These are phyloP conservation scores for Yamadazyma songkhlaensis DNA, from an alignment of 1,139 yeast species.

Conservation along the genomic window DNA sequence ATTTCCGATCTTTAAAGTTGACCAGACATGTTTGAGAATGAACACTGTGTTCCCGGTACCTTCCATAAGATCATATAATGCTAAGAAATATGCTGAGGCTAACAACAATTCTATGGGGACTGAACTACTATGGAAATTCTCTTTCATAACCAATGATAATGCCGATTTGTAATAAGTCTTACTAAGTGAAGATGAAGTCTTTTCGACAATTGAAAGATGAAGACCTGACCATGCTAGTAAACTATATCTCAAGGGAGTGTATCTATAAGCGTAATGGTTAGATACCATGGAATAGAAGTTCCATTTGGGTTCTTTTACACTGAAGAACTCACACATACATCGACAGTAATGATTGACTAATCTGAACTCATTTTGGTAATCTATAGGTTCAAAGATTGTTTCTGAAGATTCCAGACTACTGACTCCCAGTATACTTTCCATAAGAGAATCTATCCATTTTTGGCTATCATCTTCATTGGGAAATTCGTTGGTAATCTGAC, in stretches of 20 bases:
- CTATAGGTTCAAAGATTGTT: background rate
- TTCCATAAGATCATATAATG: conserved; percentile 5
- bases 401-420: background rate
- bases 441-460: background rate
- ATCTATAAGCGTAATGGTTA: conserved; percentile 6
- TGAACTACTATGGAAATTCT: conserved; percentile 1
- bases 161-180: conserved; percentile 4
- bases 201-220: conserved; percentile 6
- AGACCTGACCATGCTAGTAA: conserved; percentile 7
- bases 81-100: conserved; percentile 5
- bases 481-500: background rate
- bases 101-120: conserved; percentile 4
- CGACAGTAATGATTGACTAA: conserved; percentile 6
- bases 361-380: conserved; percentile 6
- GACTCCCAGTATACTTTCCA: background rate
- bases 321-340: conserved; percentile 5
- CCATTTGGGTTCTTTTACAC: conserved; percentile 8
- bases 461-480: background rate
- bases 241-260: conserved; percentile 5
- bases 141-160: conserved; percentile 3
- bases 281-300: conserved; percentile 7
- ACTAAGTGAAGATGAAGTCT: background rate
- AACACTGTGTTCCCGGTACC: conserved; percentile 4
- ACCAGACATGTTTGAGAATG: conserved; percentile 7
- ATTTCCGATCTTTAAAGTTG: conserved; percentile 2